These are phyloP conservation scores for Arthroderma sp. DNA, from an alignment of 2,329 filamentous ascomycete species.

Conservation along the genomic window DNA sequence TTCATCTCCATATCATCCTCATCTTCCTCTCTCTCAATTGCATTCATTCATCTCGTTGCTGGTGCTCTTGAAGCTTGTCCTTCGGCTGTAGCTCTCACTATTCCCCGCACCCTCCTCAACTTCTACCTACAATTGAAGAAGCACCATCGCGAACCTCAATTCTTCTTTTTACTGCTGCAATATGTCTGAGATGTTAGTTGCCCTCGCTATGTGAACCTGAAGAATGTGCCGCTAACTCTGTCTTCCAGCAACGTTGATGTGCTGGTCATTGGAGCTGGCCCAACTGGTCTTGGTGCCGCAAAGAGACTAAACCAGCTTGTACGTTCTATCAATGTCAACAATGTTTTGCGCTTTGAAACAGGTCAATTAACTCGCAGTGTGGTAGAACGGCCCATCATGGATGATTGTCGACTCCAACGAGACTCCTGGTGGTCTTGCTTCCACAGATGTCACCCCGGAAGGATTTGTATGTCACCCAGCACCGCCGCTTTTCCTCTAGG, in stretches of 20 bases:
- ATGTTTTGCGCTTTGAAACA: not conserved
- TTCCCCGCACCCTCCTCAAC: not conserved
- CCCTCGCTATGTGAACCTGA: no score
- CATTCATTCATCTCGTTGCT: not conserved
- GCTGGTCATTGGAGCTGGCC: slow-evolving; percentile 93
- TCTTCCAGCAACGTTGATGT: slow-evolving; percentile 72
- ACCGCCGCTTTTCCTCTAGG: slow-evolving; percentile 15
- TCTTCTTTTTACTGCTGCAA: not conserved
- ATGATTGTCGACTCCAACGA: slow-evolving; percentile 86
- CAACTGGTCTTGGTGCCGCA: slow-evolving; percentile 91
- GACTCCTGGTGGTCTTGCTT: slow-evolving; percentile 87
- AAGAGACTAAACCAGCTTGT: slow-evolving; percentile 97
- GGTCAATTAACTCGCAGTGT: not conserved
- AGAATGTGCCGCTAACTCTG: not conserved
- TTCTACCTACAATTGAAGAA: not conserved
- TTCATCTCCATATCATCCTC: not conserved
- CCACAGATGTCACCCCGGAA: slow-evolving; percentile 87
- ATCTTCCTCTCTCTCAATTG: not conserved
- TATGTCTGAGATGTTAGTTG: no score
- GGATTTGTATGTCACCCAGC: slow-evolving; percentile 66
- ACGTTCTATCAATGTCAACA: slow-evolving; percentile 25
- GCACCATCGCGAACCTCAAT: not conserved
- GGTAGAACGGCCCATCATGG: slow-evolving; percentile 81
- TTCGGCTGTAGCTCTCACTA: not conserved
- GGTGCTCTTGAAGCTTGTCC: not conserved